These are phyloP conservation scores for Schoenoplectus tabernaemontani DNA, from an alignment of 202 grass and related monocot genomes.

Conservation along the genomic window DNA sequence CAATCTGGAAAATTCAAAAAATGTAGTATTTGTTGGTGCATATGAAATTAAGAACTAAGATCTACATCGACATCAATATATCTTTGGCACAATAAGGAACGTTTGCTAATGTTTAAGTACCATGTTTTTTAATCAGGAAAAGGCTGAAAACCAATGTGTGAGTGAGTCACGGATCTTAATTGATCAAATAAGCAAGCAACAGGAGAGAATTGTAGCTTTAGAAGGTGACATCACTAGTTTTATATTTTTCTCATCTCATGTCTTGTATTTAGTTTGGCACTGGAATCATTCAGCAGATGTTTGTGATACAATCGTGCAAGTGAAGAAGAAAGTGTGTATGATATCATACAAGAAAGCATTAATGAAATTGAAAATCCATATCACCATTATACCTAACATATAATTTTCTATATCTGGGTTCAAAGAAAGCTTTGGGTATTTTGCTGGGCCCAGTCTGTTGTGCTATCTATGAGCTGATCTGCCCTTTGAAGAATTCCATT, in stretches of 20 bases:
- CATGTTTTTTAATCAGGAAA: slow-evolving; percentile 48
- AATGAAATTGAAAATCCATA: background rate
- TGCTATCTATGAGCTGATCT: background rate
- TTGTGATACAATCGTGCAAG: background rate
- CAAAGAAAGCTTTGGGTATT: background rate
- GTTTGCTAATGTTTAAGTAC: background rate
- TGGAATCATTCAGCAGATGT: background rate
- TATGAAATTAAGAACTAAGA: background rate
- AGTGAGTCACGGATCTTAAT: slow-evolving; percentile 66
- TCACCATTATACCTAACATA: background rate
- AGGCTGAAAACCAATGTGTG: slow-evolving; percentile 65
- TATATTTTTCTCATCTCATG: background rate
- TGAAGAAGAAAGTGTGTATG: background rate
- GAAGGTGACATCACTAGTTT: slow-evolving; percentile 44
- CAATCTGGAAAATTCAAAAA: background rate
- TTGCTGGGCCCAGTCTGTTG: background rate
- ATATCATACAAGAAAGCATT: background rate
- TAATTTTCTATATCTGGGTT: background rate
- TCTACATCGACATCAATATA: background rate
- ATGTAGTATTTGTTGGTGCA: background rate
- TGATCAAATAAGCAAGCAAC: slow-evolving; percentile 78
- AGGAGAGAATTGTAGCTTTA: slow-evolving; percentile 70
- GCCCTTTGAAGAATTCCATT: background rate
- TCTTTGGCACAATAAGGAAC: slow-evolving; percentile 4
- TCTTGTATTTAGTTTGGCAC: background rate